phyloP scores from a whole-genome alignment of 2,329 filamentous ascomycete species.

The Fusarium lyarnte region DNA sequence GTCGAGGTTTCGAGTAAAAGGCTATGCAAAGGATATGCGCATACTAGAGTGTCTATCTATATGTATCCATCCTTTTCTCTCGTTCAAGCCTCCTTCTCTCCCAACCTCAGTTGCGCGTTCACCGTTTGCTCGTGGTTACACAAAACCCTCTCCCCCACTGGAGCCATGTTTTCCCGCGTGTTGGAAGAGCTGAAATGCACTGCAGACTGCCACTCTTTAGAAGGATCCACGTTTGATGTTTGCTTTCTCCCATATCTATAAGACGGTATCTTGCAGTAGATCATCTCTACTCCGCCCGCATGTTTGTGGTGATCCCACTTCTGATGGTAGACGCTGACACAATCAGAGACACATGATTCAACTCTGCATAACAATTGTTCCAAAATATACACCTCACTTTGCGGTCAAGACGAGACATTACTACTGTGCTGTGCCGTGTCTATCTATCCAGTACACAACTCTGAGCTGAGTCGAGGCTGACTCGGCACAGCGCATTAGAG shows the following conservation, averaged over 20 bases:
- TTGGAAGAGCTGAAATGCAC: conserved; percentile 13
- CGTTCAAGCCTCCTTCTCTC: neutral
- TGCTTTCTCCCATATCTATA: neutral
- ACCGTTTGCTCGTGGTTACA: conserved; percentile 28
- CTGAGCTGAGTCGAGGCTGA: conserved; percentile 23
- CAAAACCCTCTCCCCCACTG: conserved; percentile 14
- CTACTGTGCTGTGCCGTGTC: neutral
- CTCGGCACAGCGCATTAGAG: conserved; percentile 6
- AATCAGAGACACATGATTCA: conserved; percentile 24
- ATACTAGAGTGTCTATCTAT: neutral
- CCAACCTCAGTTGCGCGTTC: neutral
- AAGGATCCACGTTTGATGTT: neutral
- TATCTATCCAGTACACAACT: neutral
- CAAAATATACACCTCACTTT: conserved; percentile 24
- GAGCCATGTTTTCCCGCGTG: conserved; percentile 11
- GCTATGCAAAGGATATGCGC: neutral
- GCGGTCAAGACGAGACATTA: conserved; percentile 37
- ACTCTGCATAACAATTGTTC: conserved; percentile 17
- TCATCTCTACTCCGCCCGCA: neutral
- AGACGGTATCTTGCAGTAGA: conserved; percentile 30
- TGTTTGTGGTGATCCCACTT: neutral
- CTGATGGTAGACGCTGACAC: neutral
- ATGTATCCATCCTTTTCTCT: neutral
- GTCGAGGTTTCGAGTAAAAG: neutral
- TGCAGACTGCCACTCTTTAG: neutral